Evolutionary conservation across 257 asterid genomes (phyloP).

Genomic region (Anisodus acutangulus): DNA sequence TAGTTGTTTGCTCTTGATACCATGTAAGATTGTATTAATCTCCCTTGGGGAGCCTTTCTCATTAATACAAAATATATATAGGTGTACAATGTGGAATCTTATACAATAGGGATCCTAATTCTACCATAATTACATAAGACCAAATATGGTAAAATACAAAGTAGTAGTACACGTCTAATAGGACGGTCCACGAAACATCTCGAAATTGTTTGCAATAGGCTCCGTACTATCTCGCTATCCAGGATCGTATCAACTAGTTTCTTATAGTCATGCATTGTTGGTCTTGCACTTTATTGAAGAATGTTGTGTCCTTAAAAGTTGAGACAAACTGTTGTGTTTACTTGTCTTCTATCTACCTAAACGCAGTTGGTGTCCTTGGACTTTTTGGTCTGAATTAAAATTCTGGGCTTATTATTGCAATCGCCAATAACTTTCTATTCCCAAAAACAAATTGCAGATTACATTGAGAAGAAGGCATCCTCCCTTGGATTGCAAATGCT

Average conservation of each 20-base stretch:
- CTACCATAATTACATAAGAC: too few relatives aligned
- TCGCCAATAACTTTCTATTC: conserved; percentile 3
- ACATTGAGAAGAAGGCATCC: conserved; percentile 89
- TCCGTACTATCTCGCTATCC: background rate
- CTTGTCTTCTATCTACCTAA: background rate
- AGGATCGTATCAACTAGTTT: background rate
- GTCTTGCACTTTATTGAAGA: background rate
- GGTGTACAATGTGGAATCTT: too few relatives aligned
- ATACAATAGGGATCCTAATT: too few relatives aligned
- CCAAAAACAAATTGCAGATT: conserved; percentile 54
- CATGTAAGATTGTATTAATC: too few relatives aligned
- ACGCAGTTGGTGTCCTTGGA: conserved; percentile 7
- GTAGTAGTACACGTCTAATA: too few relatives aligned
- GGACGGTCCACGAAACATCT: too few relatives aligned
- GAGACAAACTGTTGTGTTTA: background rate
- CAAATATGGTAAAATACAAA: too few relatives aligned
- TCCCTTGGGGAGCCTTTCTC: too few relatives aligned
- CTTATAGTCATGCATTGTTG: background rate
- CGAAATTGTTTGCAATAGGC: background rate
- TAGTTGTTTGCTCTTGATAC: too few relatives aligned
- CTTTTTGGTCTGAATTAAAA: background rate
- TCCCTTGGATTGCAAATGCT: conserved; percentile 74
- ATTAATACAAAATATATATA: too few relatives aligned
- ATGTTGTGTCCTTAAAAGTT: background rate
- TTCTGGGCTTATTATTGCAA: background rate